Conservation (phyloP, 371 early-diverging fungal species). For the Antonospora locustae region DNA sequence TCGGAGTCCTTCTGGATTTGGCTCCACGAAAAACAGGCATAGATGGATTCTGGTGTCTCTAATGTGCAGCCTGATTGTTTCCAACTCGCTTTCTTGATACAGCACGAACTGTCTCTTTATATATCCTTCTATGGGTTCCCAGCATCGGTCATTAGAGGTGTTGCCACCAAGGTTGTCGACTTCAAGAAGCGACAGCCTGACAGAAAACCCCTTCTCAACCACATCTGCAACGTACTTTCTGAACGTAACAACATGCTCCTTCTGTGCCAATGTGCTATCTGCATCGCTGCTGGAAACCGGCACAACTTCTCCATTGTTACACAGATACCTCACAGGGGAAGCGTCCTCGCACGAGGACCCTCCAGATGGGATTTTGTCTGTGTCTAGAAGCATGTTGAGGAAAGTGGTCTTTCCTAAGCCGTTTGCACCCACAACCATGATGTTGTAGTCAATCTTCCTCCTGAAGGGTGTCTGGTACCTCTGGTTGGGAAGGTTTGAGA, state of each 20-base stretch:
- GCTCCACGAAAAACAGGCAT: conserved; percentile 46
- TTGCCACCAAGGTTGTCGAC: conserved; percentile 46
- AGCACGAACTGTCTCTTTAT: conserved; percentile 38
- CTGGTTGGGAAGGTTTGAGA: conserved; percentile 92
- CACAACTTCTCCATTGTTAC: not conserved
- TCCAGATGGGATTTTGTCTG: conserved; percentile 53
- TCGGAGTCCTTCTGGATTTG: conserved; percentile 15
- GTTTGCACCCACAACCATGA: conserved; percentile 79
- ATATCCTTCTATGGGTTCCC: conserved; percentile 32
- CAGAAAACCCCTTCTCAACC: conserved; percentile 31
- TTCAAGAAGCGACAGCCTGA: conserved; percentile 45
- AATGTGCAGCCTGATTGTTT: conserved; percentile 23
- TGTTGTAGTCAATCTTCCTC: conserved; percentile 74
- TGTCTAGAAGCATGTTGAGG: conserved; percentile 70
- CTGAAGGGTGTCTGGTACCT: conserved; percentile 79
- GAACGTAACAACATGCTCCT: not conserved
- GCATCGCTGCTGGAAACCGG: not conserved
- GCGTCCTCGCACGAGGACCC: not conserved
- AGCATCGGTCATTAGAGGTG: conserved; percentile 25
- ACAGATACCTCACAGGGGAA: not conserved
- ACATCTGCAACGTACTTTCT: conserved; percentile 6
- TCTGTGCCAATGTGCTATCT: not conserved
- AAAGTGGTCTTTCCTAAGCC: conserved; percentile 52
- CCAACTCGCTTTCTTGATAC: conserved; percentile 36
- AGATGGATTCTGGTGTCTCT: conserved; percentile 51